phyloP scores from a whole-genome alignment of 305 asterid species.

The Solanum hybrid region DNA sequence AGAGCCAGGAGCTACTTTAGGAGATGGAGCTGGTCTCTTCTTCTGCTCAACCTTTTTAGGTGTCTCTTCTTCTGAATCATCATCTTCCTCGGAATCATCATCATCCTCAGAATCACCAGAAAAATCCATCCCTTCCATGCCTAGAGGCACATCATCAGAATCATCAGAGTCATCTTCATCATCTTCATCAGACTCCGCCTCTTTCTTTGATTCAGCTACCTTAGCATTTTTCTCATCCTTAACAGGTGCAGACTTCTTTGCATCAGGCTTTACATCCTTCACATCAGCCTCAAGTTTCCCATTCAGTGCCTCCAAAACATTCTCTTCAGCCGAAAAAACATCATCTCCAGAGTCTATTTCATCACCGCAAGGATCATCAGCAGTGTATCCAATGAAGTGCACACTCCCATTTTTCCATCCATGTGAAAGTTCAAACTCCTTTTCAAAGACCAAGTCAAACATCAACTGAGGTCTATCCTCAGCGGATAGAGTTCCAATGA shows the following conservation, averaged over 20 bases:
- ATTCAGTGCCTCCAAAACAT: conserved; percentile 9
- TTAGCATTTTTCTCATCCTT: conserved; percentile 10
- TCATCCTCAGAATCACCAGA: too few species aligned
- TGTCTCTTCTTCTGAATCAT: too few species aligned
- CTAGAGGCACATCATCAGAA: neutral
- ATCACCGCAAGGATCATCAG: conserved; percentile 26
- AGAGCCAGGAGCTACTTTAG: conserved; percentile 12
- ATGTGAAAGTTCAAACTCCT: conserved; percentile 70
- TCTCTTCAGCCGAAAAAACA: conserved; percentile 14
- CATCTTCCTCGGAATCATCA: too few species aligned
- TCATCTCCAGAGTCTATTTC: conserved; percentile 10
- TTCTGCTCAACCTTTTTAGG: conserved; percentile 6
- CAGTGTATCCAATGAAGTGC: conserved; percentile 43
- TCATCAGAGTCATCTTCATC: conserved; percentile 11
- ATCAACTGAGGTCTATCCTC: conserved; percentile 46
- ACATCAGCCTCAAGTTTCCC: conserved; percentile 4
- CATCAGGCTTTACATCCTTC: conserved; percentile 7
- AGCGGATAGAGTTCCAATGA: conserved; percentile 49
- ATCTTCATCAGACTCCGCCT: conserved; percentile 15
- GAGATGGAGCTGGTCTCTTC: conserved; percentile 41
- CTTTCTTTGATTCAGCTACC: neutral
- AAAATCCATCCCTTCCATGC: neutral
- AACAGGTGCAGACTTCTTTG: neutral
- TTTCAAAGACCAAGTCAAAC: conserved; percentile 62
- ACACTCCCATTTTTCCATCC: conserved; percentile 60